Base-by-base conservation (phyloP, 2,329 filamentous ascomycete species). In the Fusarium napiforme region DNA sequence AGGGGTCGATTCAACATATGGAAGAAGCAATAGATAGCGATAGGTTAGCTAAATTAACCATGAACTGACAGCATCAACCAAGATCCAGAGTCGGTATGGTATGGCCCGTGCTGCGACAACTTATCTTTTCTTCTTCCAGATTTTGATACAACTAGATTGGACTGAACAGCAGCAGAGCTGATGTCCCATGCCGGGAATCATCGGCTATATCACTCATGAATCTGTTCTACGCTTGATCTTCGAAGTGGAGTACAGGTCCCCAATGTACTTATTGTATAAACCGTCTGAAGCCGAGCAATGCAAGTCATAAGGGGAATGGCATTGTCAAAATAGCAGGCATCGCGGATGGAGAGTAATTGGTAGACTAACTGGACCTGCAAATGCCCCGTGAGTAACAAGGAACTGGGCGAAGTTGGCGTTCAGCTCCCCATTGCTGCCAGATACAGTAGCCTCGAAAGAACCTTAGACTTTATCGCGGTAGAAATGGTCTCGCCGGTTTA, bases 251-350 rank as follows among this genome's bases (percentile, higher is more conserved):
- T 34, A 30, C 42, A 18, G 11, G 16, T 7, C 40, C 14, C n/a
- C 32, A 26, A 18, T 18, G 40, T 14, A 21, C n/a, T 46, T 12
- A 10, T 46, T 12, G 12, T 21, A 32, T 67, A 32, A 42, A 46
- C 71, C 71, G 71, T 28, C 23, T 55, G 8, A 63, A 73, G 61
- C 71, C 66, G 71, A 60, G n/a, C 19, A 46, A 73, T 19, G 16
- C 21, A 62, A 63, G 10, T 11, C 28, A 34, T 30, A 23, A 40
- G 21, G 32, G 19, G n/a, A n/a, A n/a, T n/a, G n/a, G n/a, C n/a
- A n/a, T n/a, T n/a, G n/a, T n/a, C n/a, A n/a, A n/a, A n/a, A 32
- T 18, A 2, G 15, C 7, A 5, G n/a, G 7, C 3, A 15, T 30
- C 45, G 28, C 3, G 3, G 28, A 32, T 32, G 21, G 15, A 32